Conservation (phyloP, 106 monocot genomes). For the Phalaenopsis equestris region DNA sequence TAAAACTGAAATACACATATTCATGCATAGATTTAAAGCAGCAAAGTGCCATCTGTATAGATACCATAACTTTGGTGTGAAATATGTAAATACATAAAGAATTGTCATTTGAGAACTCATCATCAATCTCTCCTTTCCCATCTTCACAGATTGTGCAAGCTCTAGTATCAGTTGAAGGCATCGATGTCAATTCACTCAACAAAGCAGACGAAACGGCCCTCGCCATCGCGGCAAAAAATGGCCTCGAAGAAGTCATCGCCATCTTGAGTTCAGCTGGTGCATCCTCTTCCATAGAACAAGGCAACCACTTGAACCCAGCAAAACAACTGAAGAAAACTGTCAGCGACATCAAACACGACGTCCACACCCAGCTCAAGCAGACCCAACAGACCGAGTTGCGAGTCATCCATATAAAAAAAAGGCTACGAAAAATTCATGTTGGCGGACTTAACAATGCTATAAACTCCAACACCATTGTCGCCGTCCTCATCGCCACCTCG, state of each 20-base stretch:
- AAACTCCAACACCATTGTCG: slow-evolving; percentile 62
- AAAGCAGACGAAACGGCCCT: slow-evolving; percentile 52
- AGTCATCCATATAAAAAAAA: slow-evolving; percentile 39
- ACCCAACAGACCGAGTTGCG: slow-evolving; percentile 36
- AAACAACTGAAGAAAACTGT: slow-evolving; percentile 44
- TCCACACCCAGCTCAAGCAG: slow-evolving; percentile 41
- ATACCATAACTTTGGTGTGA: no score
- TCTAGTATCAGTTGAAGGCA: slow-evolving; percentile 23
- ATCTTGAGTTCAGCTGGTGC: slow-evolving; percentile 30
- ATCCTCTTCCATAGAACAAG: not conserved
- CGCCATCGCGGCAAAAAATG: slow-evolving; percentile 37
- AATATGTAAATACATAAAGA: no score
- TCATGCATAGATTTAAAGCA: no score
- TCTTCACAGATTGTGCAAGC: slow-evolving; percentile 44
- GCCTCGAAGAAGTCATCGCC: slow-evolving; percentile 23
- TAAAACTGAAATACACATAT: no score
- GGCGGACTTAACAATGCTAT: slow-evolving; percentile 64
- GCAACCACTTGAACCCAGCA: slow-evolving; percentile 18
- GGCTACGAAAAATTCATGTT: slow-evolving; percentile 32
- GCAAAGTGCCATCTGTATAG: no score
- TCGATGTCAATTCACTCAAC: slow-evolving; percentile 40
- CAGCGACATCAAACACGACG: slow-evolving; percentile 51
- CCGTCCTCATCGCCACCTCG: slow-evolving; percentile 58
- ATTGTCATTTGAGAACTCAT: not conserved
- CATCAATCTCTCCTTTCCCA: not conserved